A percentile compares a stretch with the other conserved stretches of the same genome.
Conservation (phyloP, 2,329 filamentous ascomycete genomes). For the Fusarium lateritium region DNA sequence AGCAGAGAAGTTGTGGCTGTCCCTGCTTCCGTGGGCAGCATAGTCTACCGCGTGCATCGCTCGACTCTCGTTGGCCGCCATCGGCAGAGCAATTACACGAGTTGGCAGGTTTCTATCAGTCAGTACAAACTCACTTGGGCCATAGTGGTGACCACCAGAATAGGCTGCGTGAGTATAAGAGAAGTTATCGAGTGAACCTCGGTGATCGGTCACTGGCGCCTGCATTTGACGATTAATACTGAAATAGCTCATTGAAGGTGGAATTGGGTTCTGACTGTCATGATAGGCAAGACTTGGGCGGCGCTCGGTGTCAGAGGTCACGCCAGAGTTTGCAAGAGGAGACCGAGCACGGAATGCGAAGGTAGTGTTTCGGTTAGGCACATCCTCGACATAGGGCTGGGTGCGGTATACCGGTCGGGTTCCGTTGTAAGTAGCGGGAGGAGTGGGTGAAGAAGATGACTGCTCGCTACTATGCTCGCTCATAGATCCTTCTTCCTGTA, state of each 20-base stretch:
- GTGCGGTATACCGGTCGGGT: conserved; percentile 20
- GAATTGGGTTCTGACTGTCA: conserved; percentile 46
- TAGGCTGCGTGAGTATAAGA: conserved; percentile 6
- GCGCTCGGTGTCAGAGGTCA: conserved; percentile 28
- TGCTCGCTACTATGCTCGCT: conserved; percentile 30
- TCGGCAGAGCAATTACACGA: conserved; percentile 4
- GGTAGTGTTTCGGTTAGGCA: conserved; percentile 1
- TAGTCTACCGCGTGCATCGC: background rate
- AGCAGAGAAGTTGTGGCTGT: conserved; percentile 5
- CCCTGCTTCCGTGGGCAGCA: conserved; percentile 3
- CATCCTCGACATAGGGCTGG: conserved; percentile 30
- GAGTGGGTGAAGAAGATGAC: conserved; percentile 33
- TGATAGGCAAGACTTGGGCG: conserved; percentile 38
- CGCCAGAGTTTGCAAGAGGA: conserved; percentile 22
- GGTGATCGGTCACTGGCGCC: conserved; percentile 39
- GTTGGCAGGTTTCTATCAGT: conserved; percentile 19
- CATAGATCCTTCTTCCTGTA: conserved; percentile 43
- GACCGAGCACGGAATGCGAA: conserved; percentile 23
- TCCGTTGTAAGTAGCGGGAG: conserved; percentile 30
- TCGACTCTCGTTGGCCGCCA: conserved; percentile 1
- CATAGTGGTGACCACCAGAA: conserved; percentile 5
- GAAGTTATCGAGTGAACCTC: conserved; percentile 32
- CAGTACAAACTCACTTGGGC: conserved; percentile 20
- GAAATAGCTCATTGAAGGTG: conserved; percentile 30
- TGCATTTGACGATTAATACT: conserved; percentile 44